These are phyloP conservation scores for Peronospora tabacina DNA, from an alignment of 352 stramenopile genomes.

Conservation along the genomic window DNA sequence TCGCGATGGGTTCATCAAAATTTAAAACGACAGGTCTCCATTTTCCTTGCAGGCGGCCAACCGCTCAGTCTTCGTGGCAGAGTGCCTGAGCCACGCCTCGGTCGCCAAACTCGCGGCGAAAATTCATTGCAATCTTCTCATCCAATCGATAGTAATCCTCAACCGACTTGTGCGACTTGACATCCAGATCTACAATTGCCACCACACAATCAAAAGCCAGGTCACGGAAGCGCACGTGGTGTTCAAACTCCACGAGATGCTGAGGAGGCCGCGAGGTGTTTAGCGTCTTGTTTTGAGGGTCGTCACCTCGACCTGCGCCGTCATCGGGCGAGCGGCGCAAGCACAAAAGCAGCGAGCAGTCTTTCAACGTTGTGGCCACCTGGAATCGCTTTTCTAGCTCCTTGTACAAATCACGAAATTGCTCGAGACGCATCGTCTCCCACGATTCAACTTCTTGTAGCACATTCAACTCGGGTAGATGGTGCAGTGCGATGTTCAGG, in stretches of 20 bases:
- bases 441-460: constrained; percentile 29
- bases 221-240: constrained; percentile 50
- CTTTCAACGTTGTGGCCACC: constrained; percentile 78
- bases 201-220: constrained; percentile 73
- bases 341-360: constrained; percentile 75
- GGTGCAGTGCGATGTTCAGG: constrained; percentile 34
- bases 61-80: constrained; percentile 35
- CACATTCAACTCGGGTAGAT: constrained; percentile 35
- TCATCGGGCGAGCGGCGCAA: constrained; percentile 43
- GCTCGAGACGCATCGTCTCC: constrained; percentile 33
- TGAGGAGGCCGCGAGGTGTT: constrained; percentile 27
- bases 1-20: not conserved
- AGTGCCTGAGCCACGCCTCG: constrained; percentile 24
- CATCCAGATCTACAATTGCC: constrained; percentile 79
- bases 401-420: constrained; percentile 47
- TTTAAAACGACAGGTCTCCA: not conserved
- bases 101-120: constrained; percentile 36
- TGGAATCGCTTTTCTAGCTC: constrained; percentile 67
- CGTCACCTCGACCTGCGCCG: constrained; percentile 7
- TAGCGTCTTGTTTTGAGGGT: constrained; percentile 8
- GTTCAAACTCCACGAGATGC: constrained; percentile 62
- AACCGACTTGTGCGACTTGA: constrained; percentile 85
- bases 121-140: constrained; percentile 68
- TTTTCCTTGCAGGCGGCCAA: not conserved
- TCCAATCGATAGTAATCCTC: constrained; percentile 76